A percentile compares a stretch with the other conserved stretches of the same genome.
Evolutionary conservation across 495 filamentous ascomycete species (phyloP).

Genomic region (Cudoniella acicularis): DNA sequence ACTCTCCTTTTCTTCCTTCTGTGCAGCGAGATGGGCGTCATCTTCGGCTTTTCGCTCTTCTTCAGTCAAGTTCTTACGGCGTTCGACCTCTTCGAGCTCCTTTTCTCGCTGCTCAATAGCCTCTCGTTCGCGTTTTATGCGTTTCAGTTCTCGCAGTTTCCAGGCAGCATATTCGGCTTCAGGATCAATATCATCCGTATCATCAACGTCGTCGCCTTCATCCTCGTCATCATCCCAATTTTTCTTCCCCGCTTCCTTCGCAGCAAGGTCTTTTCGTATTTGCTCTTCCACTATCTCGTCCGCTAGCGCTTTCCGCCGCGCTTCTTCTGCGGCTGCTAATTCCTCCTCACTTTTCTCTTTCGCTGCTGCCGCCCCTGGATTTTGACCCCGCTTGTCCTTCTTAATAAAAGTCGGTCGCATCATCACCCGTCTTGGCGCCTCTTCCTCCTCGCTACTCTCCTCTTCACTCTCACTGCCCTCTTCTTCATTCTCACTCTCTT

Average conservation of each 20-base stretch:
- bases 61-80: constrained; percentile 78
- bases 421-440: constrained; percentile 69
- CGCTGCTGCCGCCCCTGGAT: constrained; percentile 26
- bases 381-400: constrained; percentile 62
- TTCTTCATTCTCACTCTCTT: constrained; percentile 37
- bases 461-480: constrained; percentile 40
- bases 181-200: constrained; percentile 79
- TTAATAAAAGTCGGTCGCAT: constrained; percentile 89
- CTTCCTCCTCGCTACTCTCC: constrained; percentile 65
- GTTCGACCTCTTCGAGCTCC: constrained; percentile 86
- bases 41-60: constrained; percentile 89
- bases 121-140: constrained; percentile 80
- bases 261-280: constrained; percentile 73
- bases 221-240: constrained; percentile 85
- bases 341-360: constrained; percentile 40
- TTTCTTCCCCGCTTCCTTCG: constrained; percentile 68
- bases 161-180: constrained; percentile 89
- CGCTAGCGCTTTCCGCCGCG: constrained; percentile 59
- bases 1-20: constrained; percentile 81
- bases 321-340: constrained; percentile 53
- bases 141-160: constrained; percentile 88
- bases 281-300: constrained; percentile 85
- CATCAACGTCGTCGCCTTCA: constrained; percentile 72
- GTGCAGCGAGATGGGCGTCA: constrained; percentile 65
- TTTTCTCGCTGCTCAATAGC: constrained; percentile 79